These are phyloP conservation scores for Aschersonia sp. DNA, from an alignment of 2,329 filamentous ascomycete genomes.

Conservation along the genomic window DNA sequence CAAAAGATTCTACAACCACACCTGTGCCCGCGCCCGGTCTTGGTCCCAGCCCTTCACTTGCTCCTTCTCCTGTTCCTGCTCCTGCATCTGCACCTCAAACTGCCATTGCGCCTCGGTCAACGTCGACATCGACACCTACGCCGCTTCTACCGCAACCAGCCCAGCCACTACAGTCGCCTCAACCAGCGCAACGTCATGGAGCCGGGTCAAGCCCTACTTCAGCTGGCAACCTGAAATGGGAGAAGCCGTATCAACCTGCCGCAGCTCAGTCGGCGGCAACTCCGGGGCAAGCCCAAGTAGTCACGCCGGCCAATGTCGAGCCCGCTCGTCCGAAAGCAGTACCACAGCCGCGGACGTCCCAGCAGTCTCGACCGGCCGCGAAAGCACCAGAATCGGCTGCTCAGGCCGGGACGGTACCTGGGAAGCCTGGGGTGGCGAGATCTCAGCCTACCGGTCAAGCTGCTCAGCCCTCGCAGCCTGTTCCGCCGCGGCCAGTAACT, in stretches of 20 bases:
- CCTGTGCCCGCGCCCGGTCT: slow-evolving; percentile 4
- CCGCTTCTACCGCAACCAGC: slow-evolving; percentile 4
- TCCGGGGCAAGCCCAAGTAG: slow-evolving; percentile 8
- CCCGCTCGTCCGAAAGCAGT: background rate
- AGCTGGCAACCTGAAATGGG: slow-evolving; percentile 19
- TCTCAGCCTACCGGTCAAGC: slow-evolving; percentile 21
- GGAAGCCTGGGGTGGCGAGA: slow-evolving; percentile 17
- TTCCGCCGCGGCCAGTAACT: slow-evolving; percentile 12
- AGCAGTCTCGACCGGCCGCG: slow-evolving; percentile 2
- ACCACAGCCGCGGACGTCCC: slow-evolving; percentile 7
- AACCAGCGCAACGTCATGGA: too few relatives aligned
- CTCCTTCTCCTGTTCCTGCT: background rate
- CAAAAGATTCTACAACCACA: slow-evolving; percentile 10
- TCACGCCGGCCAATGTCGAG: background rate
- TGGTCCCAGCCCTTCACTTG: background rate
- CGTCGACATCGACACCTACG: slow-evolving; percentile 11
- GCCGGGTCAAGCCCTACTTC: too few relatives aligned
- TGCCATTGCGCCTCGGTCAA: background rate
- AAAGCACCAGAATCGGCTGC: background rate
- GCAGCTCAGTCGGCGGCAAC: slow-evolving; percentile 5
- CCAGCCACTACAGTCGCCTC: background rate
- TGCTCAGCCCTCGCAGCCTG: slow-evolving; percentile 18
- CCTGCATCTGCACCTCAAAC: slow-evolving; percentile 3
- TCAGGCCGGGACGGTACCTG: slow-evolving; percentile 9
- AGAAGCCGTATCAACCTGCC: slow-evolving; percentile 25